These are phyloP conservation scores for Apodospora peruviana DNA, from an alignment of 495 filamentous ascomycete species.

Conservation along the genomic window DNA sequence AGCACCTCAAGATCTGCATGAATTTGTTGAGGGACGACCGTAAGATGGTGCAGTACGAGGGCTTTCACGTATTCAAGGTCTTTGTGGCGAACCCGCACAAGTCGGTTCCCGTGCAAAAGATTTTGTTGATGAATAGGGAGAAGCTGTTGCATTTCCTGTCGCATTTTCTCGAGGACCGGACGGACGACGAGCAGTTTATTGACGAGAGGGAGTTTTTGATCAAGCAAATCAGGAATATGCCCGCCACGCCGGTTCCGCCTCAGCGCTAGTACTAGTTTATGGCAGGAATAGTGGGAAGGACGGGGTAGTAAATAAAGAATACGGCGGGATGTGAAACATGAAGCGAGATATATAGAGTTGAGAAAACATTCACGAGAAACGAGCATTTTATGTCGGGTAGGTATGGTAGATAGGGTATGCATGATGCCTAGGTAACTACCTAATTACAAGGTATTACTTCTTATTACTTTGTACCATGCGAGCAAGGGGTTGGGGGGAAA, in stretches of 20 bases:
- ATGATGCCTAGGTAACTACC: no score
- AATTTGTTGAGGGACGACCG: constrained; percentile 89
- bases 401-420: no score
- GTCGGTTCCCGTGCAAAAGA: constrained; percentile 86
- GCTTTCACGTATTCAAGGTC: constrained; percentile 99
- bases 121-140: constrained; percentile 92
- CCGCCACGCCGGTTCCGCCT: constrained; percentile 58
- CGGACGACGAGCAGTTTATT: constrained; percentile 96
- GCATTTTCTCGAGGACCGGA: constrained; percentile 88
- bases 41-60: constrained; percentile 99
- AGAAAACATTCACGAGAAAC: no score
- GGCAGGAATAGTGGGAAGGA: no score
- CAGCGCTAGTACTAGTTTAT: no score
- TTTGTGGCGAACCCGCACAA: constrained; percentile 99
- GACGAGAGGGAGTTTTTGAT: constrained; percentile 97
- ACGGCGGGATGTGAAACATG: no score
- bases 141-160: constrained; percentile 82
- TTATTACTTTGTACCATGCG: no score
- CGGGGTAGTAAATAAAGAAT: no score
- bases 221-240: constrained; percentile 82
- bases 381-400: no score
- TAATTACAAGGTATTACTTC: no score
- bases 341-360: no score
- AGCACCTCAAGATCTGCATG: constrained; percentile 97
- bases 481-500: no score